Base-by-base conservation (phyloP, 768 basidiomycete species). In the Solioccasus polychromus region DNA sequence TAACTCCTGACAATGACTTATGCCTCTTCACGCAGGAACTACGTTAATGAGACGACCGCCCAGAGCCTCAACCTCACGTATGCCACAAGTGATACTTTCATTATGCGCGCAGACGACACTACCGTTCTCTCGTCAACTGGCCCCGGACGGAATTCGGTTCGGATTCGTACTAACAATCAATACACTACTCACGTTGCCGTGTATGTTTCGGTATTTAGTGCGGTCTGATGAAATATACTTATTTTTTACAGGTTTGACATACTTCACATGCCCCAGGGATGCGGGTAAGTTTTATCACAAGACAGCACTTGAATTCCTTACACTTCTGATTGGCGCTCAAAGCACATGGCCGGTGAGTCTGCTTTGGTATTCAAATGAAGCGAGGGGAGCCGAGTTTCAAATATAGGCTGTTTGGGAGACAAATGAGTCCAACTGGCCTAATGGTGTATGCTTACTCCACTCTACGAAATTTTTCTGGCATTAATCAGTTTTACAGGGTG, bases 21-120 rank as follows among this genome's bases (percentile, higher is more conserved):
- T 40, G 2, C 22, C 30, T 25, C 23, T 54, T 12, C 9, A 11
- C 39, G 7, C 20, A 69, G 66, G 25, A 70, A 68, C 52, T 71
- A 71, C 37, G 64, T 71, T 5, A 36, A 62, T 40, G 35, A 59
- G 36, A 32, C 57, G 9, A 63, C 55, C 2, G 67, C 69, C 29
- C 54, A 54, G 32, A 48, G 24, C 3, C 45, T 61, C 23, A 59
- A 61, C 38, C 56, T 71, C 41, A 62, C 62, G 1, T 64, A 59
- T 35, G 57, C 56, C 4, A 52, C 57, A 2, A 39, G 44, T 8
- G 17, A 64, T 30, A 63, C 56, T 4, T 68, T 70, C 42, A 53
- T 69, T 30, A 54, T 71, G 55, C 70, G 69, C 5, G 67, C 68
- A n/a, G 71, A 71, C 35, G 56, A 68, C 42, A 68, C 60, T 0